Evolutionary conservation across 805 yeast species (phyloP), one percentile per base, ranked within the genome.

Genomic region (Danielia reshetovae): DNA sequence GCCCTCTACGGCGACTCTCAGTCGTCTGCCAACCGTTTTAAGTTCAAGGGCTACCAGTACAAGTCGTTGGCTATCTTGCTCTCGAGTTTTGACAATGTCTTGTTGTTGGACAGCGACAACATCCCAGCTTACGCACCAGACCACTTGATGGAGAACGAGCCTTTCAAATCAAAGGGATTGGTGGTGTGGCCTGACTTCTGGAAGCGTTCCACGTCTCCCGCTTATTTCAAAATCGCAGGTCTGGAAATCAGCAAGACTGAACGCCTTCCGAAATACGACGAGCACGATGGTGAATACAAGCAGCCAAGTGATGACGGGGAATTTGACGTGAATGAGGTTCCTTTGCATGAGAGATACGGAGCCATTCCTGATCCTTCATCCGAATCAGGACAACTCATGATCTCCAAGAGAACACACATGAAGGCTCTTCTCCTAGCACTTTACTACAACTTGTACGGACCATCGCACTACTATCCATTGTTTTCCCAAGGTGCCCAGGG

Each of bases 101-200:
- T 85, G 44, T 62, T 85, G 29, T 58, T 85, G 48, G 96, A 86
- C 52, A 77, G 89, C 24, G 95, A 85, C 56, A 79, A 82, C 44
- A 70, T 79, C 40, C 88, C 94, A 0, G 74, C 81, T 3, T 70
- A 68, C 47, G 70, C 79, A 9, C 81, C 90, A 2, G 84, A 79
- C 45, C 54, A 57, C 13, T 52, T 85, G 15, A 82, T 86, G 53
- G 62, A 60, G 4, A 57, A 62, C 9, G 76, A 77, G 29, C 79
- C 85, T 1, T 85, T 74, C 58, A 66, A 39, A 18, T 52, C 60
- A 10, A 56, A 61, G 24, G 83, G 85, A 3, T 55, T 81, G 55
- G 68, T 81, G 21, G 66, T 79, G 2, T 86, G 94, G 90, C 94
- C 95, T 2, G 96, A 86, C 58, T 86, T 79, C 56, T 86, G 95